Conservation (phyloP, 2,329 filamentous ascomycete genomes). For the Talaromyces funiculosus region DNA sequence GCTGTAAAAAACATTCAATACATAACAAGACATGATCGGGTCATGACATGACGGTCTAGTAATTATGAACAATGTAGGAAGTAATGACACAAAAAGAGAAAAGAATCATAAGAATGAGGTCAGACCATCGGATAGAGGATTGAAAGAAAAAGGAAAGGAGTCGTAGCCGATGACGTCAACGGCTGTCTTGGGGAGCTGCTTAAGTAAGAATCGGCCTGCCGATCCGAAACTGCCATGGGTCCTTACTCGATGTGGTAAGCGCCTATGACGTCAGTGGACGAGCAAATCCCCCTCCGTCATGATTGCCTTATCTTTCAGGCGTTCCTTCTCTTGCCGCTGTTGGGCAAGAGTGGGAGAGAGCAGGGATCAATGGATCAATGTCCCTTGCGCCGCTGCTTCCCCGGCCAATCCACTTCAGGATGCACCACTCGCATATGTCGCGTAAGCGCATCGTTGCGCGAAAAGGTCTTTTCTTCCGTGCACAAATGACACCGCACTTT, state of each 20-base stretch:
- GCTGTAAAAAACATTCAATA: constrained; percentile 6
- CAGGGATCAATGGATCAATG: too few species aligned
- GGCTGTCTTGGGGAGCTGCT: constrained; percentile 6
- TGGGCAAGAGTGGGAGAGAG: too few species aligned
- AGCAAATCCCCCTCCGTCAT: constrained; percentile 1
- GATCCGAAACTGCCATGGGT: constrained; percentile 10
- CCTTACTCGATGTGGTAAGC: constrained; percentile 8
- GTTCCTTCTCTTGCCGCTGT: too few species aligned
- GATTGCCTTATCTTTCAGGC: neutral
- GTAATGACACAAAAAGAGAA: neutral
- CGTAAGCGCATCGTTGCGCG: constrained; percentile 87
- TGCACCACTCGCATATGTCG: constrained; percentile 93
- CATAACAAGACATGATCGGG: constrained; percentile 1
- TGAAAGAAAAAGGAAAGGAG: neutral
- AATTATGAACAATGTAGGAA: neutral
- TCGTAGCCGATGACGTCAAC: constrained; percentile 12
- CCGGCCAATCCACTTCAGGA: constrained; percentile 77
- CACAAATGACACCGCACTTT: constrained; percentile 92
- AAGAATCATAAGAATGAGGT: neutral
- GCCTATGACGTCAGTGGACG: constrained; percentile 8
- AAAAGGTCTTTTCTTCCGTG: constrained; percentile 95
- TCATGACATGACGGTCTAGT: constrained; percentile 8
- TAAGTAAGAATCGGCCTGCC: constrained; percentile 12
- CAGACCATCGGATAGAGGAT: neutral
- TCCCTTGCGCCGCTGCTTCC: constrained; percentile 49